Conservation (phyloP, 106 monocot genomes). For the Vanilla planifolia region DNA sequence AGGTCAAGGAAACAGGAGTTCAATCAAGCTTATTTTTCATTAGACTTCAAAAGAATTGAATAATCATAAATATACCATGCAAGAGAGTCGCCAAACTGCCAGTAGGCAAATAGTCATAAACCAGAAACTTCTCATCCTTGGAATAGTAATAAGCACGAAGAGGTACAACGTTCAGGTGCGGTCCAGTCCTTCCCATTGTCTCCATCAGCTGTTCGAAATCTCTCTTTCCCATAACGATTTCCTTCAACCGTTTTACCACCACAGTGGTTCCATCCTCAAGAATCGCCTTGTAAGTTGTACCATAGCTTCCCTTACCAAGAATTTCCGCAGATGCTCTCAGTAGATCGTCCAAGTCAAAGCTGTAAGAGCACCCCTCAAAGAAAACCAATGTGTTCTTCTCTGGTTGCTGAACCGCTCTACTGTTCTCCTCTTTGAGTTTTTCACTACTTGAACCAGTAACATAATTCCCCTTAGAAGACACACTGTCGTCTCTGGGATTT, state of each 20-base stretch:
- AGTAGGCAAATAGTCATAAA: constrained; percentile 60
- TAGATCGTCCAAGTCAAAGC: constrained; percentile 92
- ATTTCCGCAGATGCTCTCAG: constrained; percentile 96
- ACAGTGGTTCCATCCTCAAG: constrained; percentile 91
- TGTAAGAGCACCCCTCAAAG: constrained; percentile 81
- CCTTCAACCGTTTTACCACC: constrained; percentile 92
- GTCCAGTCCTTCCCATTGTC: constrained; percentile 63
- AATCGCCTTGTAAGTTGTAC: constrained; percentile 91
- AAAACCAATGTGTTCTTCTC: constrained; percentile 89
- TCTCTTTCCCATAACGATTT: constrained; percentile 73
- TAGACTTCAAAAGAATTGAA: not conserved
- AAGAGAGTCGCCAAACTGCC: constrained; percentile 62
- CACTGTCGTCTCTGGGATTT: constrained; percentile 17
- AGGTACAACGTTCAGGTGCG: constrained; percentile 62
- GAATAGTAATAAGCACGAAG: constrained; percentile 97
- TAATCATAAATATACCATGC: constrained; percentile 58
- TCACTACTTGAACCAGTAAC: constrained; percentile 37
- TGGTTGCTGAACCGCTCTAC: constrained; percentile 77
- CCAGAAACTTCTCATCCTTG: constrained; percentile 96
- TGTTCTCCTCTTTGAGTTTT: constrained; percentile 65
- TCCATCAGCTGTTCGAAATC: constrained; percentile 99
- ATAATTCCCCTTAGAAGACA: constrained; percentile 43
- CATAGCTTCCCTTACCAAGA: constrained; percentile 93
- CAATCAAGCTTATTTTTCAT: not conserved
- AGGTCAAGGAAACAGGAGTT: too few species aligned